Conservation (phyloP, 148 eudicot species). For the Pharnaceum exiguum region DNA sequence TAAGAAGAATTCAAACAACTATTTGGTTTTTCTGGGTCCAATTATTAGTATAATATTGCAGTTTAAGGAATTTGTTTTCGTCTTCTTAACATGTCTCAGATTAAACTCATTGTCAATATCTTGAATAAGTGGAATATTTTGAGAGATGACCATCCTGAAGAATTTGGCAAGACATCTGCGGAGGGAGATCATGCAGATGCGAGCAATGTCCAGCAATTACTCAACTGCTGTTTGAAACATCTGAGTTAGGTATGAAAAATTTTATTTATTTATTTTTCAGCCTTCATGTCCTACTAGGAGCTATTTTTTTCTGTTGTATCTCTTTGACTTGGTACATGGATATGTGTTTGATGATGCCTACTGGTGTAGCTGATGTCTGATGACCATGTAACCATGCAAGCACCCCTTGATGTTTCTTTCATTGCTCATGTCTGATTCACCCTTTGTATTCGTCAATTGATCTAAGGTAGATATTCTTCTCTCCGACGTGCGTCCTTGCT, state of each 20-base stretch:
- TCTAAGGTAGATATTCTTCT: no score
- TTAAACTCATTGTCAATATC: constrained; percentile 48
- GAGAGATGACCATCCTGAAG: constrained; percentile 25
- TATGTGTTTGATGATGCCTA: no score
- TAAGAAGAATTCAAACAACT: no score
- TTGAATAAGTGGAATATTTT: constrained; percentile 46
- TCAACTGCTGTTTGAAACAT: constrained; percentile 49
- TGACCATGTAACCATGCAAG: no score
- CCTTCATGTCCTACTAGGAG: not conserved
- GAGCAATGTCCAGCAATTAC: constrained; percentile 47
- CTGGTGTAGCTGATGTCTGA: no score
- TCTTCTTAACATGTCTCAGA: constrained; percentile 51
- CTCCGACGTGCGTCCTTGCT: no score
- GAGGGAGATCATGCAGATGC: constrained; percentile 32
- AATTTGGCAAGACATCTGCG: constrained; percentile 7
- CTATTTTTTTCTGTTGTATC: not conserved
- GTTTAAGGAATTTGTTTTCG: no score
- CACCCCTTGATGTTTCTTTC: no score
- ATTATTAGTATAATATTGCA: no score
- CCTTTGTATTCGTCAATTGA: no score
- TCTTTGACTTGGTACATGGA: not conserved
- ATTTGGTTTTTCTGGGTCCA: no score
- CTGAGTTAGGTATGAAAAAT: constrained; percentile 27
- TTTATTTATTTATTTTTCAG: not conserved
- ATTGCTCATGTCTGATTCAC: no score